Base-by-base conservation (phyloP, 805 yeast species). In the Pichia membranifaciens region DNA sequence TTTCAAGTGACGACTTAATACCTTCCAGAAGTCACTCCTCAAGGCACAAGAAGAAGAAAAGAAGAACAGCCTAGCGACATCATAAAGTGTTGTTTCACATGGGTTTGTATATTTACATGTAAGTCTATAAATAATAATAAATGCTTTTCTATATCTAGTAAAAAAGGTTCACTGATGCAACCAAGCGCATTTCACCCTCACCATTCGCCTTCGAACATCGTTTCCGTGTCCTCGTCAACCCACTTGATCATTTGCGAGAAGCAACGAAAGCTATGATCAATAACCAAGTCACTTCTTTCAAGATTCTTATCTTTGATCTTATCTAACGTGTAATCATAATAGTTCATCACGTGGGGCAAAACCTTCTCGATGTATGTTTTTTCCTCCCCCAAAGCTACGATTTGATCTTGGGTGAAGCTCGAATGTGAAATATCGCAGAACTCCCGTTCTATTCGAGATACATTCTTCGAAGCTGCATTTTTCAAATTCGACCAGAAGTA, bases 211-310 rank as follows among this genome's bases (percentile, higher is more conserved):
- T 6, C 44, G 18, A 51, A 43, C 21, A 48, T 16, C 3, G 10
- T 32, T 29, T 47, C 48, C 6, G 46, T 45, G 34, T 54, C 58
- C 17, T 48, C 42, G 18, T 46, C 50, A 34, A 57, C 45, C 64
- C 62, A 58, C 17, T 47, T 38, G 9, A 47, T 45, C 6, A 58
- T 21, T 10, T 23, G 15, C n/a, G 25, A 25, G 18, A 58, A 47
- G 31, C 48, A 36, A 0, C 29, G 10, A 12, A 48, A 53, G 20
- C 53, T 45, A 7, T 50, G 55, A 2, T 29, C 22, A 16, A 52
- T 29, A 12, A 48, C 48, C 25, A 32, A 12, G 5, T 35, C 35
- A 16, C 45, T 48, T 2, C 53, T 44, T 5, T 12, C 28, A 18
- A 35, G 21, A 28, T 49, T 38, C 9, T 35, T 45, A 12, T 23